These are phyloP conservation scores for Malassezia caprae DNA, from an alignment of 1,284 basidiomycete species.

Conservation along the genomic window DNA sequence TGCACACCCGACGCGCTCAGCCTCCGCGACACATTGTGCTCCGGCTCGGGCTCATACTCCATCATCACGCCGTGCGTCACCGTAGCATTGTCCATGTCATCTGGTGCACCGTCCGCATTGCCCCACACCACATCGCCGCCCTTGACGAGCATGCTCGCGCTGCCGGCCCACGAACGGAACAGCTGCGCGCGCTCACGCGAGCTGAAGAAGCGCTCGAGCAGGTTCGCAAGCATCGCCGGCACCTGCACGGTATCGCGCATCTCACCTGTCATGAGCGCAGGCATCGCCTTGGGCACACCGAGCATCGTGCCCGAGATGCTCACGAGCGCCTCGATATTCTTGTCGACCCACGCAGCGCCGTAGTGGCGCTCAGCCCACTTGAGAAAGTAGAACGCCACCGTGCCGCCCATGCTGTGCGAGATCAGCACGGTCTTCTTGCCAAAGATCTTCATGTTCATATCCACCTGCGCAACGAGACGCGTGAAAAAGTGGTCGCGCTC, in stretches of 20 bases:
- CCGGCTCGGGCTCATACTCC: constrained; percentile 12
- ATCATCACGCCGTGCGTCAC: constrained; percentile 60
- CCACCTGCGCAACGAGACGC: constrained; percentile 71
- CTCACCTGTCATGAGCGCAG: constrained; percentile 82
- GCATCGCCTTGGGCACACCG: constrained; percentile 74
- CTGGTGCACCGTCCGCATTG: constrained; percentile 51
- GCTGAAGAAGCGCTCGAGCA: constrained; percentile 62
- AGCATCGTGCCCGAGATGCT: constrained; percentile 79
- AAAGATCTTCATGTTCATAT: constrained; percentile 65
- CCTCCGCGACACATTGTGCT: constrained; percentile 16
- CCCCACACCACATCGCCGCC: constrained; percentile 90
- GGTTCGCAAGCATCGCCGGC: constrained; percentile 70
- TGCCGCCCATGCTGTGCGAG: constrained; percentile 58
- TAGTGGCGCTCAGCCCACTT: constrained; percentile 90
- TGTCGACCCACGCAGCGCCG: constrained; percentile 84
- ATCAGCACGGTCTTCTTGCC: constrained; percentile 75
- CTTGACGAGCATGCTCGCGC: constrained; percentile 59
- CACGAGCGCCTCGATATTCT: constrained; percentile 49
- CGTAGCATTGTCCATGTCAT: constrained; percentile 26
- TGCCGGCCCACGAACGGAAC: constrained; percentile 90
- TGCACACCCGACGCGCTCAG: constrained; percentile 68
- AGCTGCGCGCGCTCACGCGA: constrained; percentile 76
- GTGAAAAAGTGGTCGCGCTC: constrained; percentile 88
- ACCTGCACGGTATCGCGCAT: constrained; percentile 85
- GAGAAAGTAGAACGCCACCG: constrained; percentile 40